phyloP scores from a whole-genome alignment of 345 rosid genomes.

The Hevea brasiliensis region DNA sequence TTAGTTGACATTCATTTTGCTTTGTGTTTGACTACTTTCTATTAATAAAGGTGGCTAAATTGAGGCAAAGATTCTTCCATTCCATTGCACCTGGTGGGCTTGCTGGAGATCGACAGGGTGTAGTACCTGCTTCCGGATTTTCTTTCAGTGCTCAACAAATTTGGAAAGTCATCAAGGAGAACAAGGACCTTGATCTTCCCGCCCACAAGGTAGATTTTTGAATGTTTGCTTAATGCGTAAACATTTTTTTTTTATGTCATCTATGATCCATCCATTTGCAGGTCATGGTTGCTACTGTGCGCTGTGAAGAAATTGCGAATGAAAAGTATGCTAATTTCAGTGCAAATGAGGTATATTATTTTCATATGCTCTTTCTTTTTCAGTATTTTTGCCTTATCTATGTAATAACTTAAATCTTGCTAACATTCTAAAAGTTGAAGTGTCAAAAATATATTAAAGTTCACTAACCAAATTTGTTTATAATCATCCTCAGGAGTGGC shows the following conservation, averaged over 20 bases:
- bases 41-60: conserved; percentile 64
- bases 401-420: not conserved
- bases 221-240: not conserved
- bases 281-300: conserved; percentile 99
- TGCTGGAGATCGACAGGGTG: conserved; percentile 98
- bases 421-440: too few relatives aligned
- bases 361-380: conserved; percentile 10
- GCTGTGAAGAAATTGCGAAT: conserved; percentile 93
- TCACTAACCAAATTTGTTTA: conserved; percentile 8
- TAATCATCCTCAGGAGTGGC: conserved; percentile 57
- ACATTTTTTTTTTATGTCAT: conserved; percentile 20
- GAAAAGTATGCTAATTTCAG: conserved; percentile 67
- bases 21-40: conserved; percentile 13
- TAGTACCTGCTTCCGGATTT: conserved; percentile 97
- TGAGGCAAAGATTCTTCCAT: conserved; percentile 83
- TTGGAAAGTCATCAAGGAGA: conserved; percentile 95
- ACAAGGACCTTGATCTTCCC: conserved; percentile 97
- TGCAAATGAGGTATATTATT: conserved; percentile 54
- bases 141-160: conserved; percentile 87
- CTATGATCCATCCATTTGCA: conserved; percentile 32
- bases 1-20: not conserved
- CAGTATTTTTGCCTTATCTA: not conserved
- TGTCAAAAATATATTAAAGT: not conserved
- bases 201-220: conserved; percentile 81
- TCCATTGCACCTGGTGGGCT: conserved; percentile 98